Percentiles rank a stretch among this genome's conserved stretches.
These are phyloP conservation scores for Agroathelia rolfsii DNA, from an alignment of 1,284 basidiomycete species.

Conservation along the genomic window DNA sequence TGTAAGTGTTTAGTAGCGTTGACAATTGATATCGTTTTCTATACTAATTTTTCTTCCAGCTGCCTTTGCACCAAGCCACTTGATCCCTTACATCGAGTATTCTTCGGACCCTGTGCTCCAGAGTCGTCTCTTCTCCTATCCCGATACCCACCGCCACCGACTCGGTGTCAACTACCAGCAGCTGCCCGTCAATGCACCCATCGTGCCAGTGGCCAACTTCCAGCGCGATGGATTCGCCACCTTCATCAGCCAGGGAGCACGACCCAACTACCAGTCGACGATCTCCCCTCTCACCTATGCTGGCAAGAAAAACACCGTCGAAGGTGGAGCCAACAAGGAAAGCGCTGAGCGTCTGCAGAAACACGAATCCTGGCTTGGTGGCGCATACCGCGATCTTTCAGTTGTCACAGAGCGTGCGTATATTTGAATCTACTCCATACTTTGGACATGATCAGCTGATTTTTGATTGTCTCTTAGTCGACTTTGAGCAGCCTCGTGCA, in stretches of 20 bases:
- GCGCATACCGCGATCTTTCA: conserved; percentile 65
- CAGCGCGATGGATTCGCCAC: conserved; percentile 67
- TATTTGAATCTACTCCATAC: conserved; percentile 2
- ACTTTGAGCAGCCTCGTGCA: conserved; percentile 85
- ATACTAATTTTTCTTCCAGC: conserved; percentile 29
- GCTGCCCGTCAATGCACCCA: conserved; percentile 80
- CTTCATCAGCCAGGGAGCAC: conserved; percentile 69
- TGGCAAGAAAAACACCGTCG: conserved; percentile 26
- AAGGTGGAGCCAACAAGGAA: conserved; percentile 27
- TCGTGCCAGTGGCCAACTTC: conserved; percentile 76
- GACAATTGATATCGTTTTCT: conserved; percentile 7
- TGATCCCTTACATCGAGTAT: conserved; percentile 81
- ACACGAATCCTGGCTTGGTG: conserved; percentile 72
- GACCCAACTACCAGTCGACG: conserved; percentile 81
- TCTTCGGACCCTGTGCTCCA: conserved; percentile 87
- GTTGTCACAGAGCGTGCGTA: conserved; percentile 72
- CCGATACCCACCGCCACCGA: conserved; percentile 87
- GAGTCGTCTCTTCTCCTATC: conserved; percentile 90
- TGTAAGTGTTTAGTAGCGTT: conserved; percentile 19
- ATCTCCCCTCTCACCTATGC: conserved; percentile 52
- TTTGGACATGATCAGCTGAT: conserved; percentile 1
- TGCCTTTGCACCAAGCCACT: conserved; percentile 82
- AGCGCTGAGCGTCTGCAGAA: conserved; percentile 28
- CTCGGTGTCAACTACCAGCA: conserved; percentile 84
- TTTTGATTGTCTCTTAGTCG: conserved; percentile 34